Base-by-base conservation (phyloP, 2,329 filamentous ascomycete genomes). In the Drechslera avenae region DNA sequence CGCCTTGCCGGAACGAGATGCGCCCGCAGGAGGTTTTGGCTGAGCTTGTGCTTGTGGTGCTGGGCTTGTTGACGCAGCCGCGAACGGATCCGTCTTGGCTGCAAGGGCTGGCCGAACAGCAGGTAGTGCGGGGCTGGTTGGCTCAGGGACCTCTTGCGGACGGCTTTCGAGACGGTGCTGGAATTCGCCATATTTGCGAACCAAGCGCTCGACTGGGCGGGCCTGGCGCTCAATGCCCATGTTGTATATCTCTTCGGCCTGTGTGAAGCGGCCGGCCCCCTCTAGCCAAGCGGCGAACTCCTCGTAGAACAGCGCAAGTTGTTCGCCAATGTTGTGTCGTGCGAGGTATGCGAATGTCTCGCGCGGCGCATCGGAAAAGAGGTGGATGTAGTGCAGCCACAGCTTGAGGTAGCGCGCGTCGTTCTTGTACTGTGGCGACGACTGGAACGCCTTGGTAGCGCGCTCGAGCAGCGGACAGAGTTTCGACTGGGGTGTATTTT, bases 241-340 rank as follows among this genome's bases (percentile, higher is more conserved):
- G 63, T 87, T 86, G 72, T 95, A 97, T 1, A 99, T 89, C 73
- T 99, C 94, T 63, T 96, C 91, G 0, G 94, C 93, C 73, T 99
- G 94, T 17, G 81, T 83, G 89, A 91, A 97, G 57, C 93, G 82
- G 12, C 86, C 89, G 5, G 87, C 89, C 30, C 85, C 81, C 76
- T 99, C 94, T 5, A 99, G 79, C 90, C 92, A 97, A 1, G 86
- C 88, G 1, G 94, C 92, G 69, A 96, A 99, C 68, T 97, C 94
- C 72, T 99, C 94, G 74, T 99, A 99, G 73, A 91, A 99, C 3
- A 97, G 79, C 1, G 94, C 94, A 2, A 99, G 82, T 0, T 82
- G 80, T 67, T 97, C 91, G 54, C 93, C 94, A 53, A 99, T 90
- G 56, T 82, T 83, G 69, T 99, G 91, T 42, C 92, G 88, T 10